Evolutionary conservation across 345 rosid species (phyloP), one percentile per base, ranked within the genome.

Genomic region (Hevea brasiliensis): DNA sequence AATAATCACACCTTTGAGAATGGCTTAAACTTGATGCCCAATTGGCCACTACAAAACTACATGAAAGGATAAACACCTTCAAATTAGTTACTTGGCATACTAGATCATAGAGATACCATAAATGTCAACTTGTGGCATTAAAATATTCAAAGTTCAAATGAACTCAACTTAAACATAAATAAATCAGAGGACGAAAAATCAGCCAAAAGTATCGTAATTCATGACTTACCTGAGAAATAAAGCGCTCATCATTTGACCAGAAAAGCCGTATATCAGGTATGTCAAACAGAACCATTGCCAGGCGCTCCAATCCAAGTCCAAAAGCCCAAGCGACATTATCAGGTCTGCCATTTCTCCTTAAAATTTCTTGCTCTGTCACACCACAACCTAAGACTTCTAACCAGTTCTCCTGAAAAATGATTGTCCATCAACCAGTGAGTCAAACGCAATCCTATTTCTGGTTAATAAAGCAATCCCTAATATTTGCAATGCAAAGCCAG

Each of bases 351-450:
- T 85, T 88, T 74, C 79, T 84, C 78, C 76, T 89, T 78, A 95
- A 77, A 66, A 95, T 92, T 83, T 80, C 87, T 82, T 92, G 97
- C 77, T 92, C 98, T 14, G 93, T 95, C 68, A 95, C 99, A 51
- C 99, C 98, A 72, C 96, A 92, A 3, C 98, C 99, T 84, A 95
- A 81, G 81, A 92, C 99, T 82, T 95, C 99, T 81, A 91, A 65
- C 98, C 98, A 95, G 71, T 91, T 85, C 23, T 89, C 99, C 99
- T 95, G 87, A 59, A 65, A 69, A 76, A 32, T 45, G 48, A 64
- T 63, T 72, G 71, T 54, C 21, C 71, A 71, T 76, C 53, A 29
- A 66, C 69, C 40, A 35, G 68, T 81, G 73, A 81, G 62, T 76
- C 40, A 60, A 8, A 75, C n/a, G 63, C 54, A 18, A 70, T 70